Conservation (phyloP, 2,329 filamentous ascomycete species). For the Ophiocordyceps camponoti-saundersi region DNA sequence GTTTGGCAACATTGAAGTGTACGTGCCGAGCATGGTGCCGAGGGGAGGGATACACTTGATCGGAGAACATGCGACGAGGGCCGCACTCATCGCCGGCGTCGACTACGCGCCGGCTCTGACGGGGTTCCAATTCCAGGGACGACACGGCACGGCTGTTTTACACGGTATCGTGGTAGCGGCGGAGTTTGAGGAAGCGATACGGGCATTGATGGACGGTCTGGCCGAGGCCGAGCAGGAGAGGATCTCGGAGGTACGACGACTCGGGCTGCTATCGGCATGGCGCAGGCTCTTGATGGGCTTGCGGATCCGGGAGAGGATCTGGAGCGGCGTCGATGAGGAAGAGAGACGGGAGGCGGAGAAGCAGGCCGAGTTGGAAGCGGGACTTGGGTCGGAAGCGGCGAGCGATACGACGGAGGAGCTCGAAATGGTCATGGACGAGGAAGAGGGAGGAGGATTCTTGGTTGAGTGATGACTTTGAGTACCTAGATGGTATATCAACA, state of each 20-base stretch:
- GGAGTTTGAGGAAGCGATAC: conserved; percentile 56
- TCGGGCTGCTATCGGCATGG: conserved; percentile 52
- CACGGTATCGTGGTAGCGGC: conserved; percentile 60
- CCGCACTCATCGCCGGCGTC: conserved; percentile 58
- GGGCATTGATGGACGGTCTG: conserved; percentile 50
- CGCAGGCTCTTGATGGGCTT: conserved; percentile 58
- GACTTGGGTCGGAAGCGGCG: conserved; percentile 13
- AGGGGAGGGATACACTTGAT: conserved; percentile 58
- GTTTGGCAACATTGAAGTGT: conserved; percentile 88
- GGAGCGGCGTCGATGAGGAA: conserved; percentile 33
- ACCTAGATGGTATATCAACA: neutral
- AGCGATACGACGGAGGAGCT: conserved; percentile 26
- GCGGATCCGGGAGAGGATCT: conserved; percentile 59
- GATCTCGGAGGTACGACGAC: conserved; percentile 53
- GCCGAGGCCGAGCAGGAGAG: conserved; percentile 46
- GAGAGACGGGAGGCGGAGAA: conserved; percentile 23
- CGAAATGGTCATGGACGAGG: conserved; percentile 22
- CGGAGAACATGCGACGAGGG: conserved; percentile 43
- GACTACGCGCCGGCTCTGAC: conserved; percentile 84
- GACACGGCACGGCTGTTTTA: conserved; percentile 70
- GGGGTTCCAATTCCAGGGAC: conserved; percentile 75
- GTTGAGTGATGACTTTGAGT: conserved; percentile 14
- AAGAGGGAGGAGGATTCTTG: conserved; percentile 26
- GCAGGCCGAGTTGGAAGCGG: conserved; percentile 18
- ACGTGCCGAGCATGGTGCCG: conserved; percentile 83